Evolutionary conservation across 1,139 yeast genomes (phyloP), one percentile per base, ranked within the genome.

Genomic region (Scheffersomyces quercinus): DNA sequence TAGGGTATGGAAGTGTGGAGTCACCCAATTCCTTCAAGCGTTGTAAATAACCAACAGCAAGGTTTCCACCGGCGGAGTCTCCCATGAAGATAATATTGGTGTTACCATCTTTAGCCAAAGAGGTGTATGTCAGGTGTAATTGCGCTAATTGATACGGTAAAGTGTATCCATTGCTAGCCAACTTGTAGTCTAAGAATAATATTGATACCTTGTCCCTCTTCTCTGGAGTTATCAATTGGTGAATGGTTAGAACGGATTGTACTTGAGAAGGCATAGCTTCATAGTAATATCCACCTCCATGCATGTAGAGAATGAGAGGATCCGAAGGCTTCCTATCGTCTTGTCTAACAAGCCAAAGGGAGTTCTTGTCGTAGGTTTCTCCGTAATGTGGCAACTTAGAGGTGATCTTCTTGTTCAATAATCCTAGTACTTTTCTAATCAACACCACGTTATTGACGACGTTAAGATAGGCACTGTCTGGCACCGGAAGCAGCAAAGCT

Each of bases 261-360:
- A 73, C 33, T 46, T 73, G 79, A 36, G 58, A 54, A 0, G 67
- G 65, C 41, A 57, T 55, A 1, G 74, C 65, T 44, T 72, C 67
- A 32, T 70, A 44, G 42, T 61, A 70, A 49, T 62, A 73, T 2
- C 78, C 79, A 2, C 79, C 79, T 13, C 79, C 79, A 47, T 74
- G 79, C 11, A 59, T 49, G 47, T 61, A 73, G 24, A 73, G 54
- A 15, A 74, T 53, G 13, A 74, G 54, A 0, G 77, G 77, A 46
- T 72, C 76, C 5, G 46, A 39, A 0, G 54, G 46, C n/a, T 59
- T 51, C 28, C 67, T 53, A 31, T 59, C 50, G 3, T 59, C 58
- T 37, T 60, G 62, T 47, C 68, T 67, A 4, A 60, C 68, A 10
- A 73, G 40, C 78, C 79, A 74, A 36, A 59, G 53, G 5, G 73